phyloP scores from a whole-genome alignment of 2,329 filamentous ascomycete species.

The Davidsoniella neocaledoniae region DNA sequence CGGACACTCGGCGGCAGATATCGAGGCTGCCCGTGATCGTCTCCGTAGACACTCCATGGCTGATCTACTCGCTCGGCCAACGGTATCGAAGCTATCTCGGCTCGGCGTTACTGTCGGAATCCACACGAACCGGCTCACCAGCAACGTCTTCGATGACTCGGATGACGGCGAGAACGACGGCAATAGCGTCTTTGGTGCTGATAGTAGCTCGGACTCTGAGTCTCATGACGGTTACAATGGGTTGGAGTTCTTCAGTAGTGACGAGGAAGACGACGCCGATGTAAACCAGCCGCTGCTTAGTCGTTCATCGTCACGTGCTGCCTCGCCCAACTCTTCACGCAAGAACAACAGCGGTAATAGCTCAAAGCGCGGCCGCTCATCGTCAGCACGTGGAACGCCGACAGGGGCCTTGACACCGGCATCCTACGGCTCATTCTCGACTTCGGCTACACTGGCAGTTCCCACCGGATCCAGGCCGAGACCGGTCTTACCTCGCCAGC shows the following conservation, averaged over 20 bases:
- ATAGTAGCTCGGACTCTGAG: slow-evolving; percentile 12
- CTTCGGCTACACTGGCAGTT: not conserved
- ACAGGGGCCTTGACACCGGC: slow-evolving; percentile 10
- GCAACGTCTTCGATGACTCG: slow-evolving; percentile 34
- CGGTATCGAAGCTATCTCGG: slow-evolving; percentile 31
- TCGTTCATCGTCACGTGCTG: not conserved
- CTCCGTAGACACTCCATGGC: slow-evolving; percentile 7
- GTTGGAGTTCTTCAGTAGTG: slow-evolving; percentile 4
- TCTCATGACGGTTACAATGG: slow-evolving; percentile 15
- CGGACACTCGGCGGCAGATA: not conserved
- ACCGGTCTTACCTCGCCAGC: slow-evolving; percentile 34
- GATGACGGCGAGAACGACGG: slow-evolving; percentile 1
- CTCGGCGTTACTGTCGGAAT: slow-evolving; percentile 56
- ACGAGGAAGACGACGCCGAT: slow-evolving; percentile 15
- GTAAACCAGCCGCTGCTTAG: not conserved
- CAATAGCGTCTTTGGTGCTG: slow-evolving; percentile 14
- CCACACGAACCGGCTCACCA: slow-evolving; percentile 54
- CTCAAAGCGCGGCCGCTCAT: slow-evolving; percentile 14
- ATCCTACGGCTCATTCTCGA: slow-evolving; percentile 6
- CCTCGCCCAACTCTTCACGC: not conserved
- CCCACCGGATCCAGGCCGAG: slow-evolving; percentile 17
- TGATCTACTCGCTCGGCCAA: slow-evolving; percentile 43
- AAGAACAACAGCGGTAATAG: not conserved
- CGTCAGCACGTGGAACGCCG: not conserved
- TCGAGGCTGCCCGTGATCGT: not conserved